Evolutionary conservation across 2,329 filamentous ascomycete species (phyloP).

Genomic region (Didymellaceae sp.): DNA sequence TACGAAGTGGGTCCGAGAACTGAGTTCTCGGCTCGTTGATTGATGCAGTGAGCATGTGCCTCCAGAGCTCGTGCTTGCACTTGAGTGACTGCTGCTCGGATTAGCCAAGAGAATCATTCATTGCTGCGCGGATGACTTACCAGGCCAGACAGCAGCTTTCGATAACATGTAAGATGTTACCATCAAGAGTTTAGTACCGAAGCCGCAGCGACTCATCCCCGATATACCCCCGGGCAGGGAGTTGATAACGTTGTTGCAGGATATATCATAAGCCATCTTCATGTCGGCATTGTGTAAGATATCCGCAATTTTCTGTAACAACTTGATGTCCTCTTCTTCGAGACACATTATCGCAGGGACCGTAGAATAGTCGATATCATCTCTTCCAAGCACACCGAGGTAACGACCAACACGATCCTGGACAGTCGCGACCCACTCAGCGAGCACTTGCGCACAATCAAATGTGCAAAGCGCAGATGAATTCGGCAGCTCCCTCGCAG

Average conservation of each 20-base stretch:
- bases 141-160: conserved; percentile 90
- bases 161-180: conserved; percentile 87
- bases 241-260: conserved; percentile 53
- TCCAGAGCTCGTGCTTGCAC: conserved; percentile 71
- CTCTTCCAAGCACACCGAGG: conserved; percentile 82
- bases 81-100: conserved; percentile 63
- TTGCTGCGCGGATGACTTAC: conserved; percentile 58
- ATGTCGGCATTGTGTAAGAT: conserved; percentile 78
- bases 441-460: conserved; percentile 91
- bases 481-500: conserved; percentile 82
- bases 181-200: conserved; percentile 82
- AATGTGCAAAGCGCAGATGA: conserved; percentile 92
- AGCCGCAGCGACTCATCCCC: conserved; percentile 69
- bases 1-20: conserved; percentile 35
- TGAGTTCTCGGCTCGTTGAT: conserved; percentile 63
- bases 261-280: conserved; percentile 71
- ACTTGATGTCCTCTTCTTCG: conserved; percentile 87
- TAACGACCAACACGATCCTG: conserved; percentile 94
- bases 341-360: conserved; percentile 89
- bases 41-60: conserved; percentile 68
- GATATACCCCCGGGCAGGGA: conserved; percentile 60
- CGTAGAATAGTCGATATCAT: conserved; percentile 77
- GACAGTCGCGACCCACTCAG: conserved; percentile 91
- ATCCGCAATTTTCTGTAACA: conserved; percentile 81
- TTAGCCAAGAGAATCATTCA: background rate